Base-by-base conservation (phyloP, 495 filamentous ascomycete species). In the Terfezia claveryi region DNA sequence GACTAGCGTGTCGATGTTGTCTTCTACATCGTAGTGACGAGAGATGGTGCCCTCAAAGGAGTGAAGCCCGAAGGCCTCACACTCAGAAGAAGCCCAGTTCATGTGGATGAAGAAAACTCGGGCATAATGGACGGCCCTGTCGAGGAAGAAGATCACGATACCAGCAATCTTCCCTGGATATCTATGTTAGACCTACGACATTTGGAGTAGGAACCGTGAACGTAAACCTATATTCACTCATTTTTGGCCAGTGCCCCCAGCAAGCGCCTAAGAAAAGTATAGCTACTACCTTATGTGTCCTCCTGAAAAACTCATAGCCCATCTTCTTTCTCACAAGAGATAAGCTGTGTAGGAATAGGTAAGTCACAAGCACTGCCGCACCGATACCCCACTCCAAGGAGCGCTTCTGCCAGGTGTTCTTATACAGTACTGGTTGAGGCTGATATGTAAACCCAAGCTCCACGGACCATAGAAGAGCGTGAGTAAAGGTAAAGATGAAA, bases 351-450 rank as follows among this genome's bases (percentile, higher is more conserved):
- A 73, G 61, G 53, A 77, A 73, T 12, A 83, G 62, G 17, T 80
- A 62, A 1, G 75, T 64, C 5, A 82, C 57, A 10, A 83, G 58
- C n/a, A 71, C 71, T 65, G 77, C 73, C 5, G 79, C 80, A 2
- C 80, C 75, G 23, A 81, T 68, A 10, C 80, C 80, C 74, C 76
- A 82, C 52, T 80, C 69, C 37, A 77, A 77, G 64, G 82, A 83
- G 3, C 59, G 49, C 59, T 81, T 72, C 5, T 60, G 66, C 20
- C 80, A 70, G 59, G 72, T 81, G 2, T 64, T 61, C 16, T 66
- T 64, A 59, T 73, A 78, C 1, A 71, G 68, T 5, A 56, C 58
- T 0, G 80, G 80, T 60, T 83, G 79, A 0, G 80, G 80, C 58
- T 80, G 74, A 60, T 82, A 83, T 6, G 83, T 66, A 51, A 68